Evolutionary conservation across 352 stramenopile species (phyloP).

Genomic region (Pythium rishiriense): DNA sequence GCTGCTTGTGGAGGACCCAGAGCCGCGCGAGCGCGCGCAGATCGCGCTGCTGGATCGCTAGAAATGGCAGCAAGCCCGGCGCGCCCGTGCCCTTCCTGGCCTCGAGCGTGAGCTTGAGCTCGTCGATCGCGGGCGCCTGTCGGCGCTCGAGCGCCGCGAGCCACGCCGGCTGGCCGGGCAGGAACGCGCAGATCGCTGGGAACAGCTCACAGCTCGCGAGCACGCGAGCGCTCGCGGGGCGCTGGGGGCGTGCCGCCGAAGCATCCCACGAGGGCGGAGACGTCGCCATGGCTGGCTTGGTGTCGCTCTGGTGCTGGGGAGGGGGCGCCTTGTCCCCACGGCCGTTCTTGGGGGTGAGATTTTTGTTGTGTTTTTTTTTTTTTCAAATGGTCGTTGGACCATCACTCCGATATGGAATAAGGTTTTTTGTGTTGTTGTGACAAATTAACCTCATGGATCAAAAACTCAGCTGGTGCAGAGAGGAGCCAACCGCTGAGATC

Average conservation of each 20-base stretch:
- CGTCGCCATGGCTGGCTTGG: neutral
- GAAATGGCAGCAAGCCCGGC: conserved; percentile 15
- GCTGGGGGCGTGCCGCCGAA: too few species aligned
- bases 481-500: too few species aligned
- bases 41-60: conserved; percentile 17
- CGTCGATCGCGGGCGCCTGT: neutral
- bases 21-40: conserved; percentile 13
- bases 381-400: too few species aligned
- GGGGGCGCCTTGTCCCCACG: too few species aligned
- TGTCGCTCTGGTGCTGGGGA: too few species aligned
- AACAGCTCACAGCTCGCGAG: conserved; percentile 8
- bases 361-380: too few species aligned
- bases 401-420: too few species aligned
- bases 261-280: neutral
- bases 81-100: conserved; percentile 5
- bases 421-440: too few species aligned
- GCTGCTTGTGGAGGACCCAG: conserved; percentile 19
- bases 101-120: neutral
- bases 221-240: neutral
- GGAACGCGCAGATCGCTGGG: conserved; percentile 10
- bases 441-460: too few species aligned
- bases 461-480: too few species aligned
- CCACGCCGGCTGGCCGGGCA: conserved; percentile 20
- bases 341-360: too few species aligned
- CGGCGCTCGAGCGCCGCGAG: conserved; percentile 19